phyloP scores from a whole-genome alignment of 176 grass and related monocot genomes.

The Musa schizocarpa region DNA sequence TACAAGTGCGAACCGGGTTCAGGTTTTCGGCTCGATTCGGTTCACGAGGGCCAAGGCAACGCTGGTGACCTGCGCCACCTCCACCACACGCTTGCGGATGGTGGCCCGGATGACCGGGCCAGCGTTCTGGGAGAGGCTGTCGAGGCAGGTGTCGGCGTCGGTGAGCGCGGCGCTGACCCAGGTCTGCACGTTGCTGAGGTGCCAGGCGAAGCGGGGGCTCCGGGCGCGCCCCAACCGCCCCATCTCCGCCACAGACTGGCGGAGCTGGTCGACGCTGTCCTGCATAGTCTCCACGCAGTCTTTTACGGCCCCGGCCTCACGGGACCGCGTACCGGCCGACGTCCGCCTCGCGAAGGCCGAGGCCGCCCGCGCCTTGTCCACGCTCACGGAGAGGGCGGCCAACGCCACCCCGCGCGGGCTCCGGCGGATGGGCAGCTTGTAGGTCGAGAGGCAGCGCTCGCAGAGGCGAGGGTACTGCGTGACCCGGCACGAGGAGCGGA shows the following conservation, averaged over 20 bases:
- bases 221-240: slow-evolving; percentile 39
- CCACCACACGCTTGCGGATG: slow-evolving; percentile 31
- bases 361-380: slow-evolving; percentile 39
- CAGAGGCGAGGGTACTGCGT: slow-evolving; percentile 61
- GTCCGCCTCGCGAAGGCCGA: slow-evolving; percentile 34
- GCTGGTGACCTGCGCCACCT: slow-evolving; percentile 47
- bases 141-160: slow-evolving; percentile 62
- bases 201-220: slow-evolving; percentile 41
- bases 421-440: slow-evolving; percentile 25
- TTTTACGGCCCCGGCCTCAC: slow-evolving; percentile 23
- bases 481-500: slow-evolving; percentile 39
- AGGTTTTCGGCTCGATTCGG: slow-evolving; percentile 22
- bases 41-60: slow-evolving; percentile 76
- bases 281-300: slow-evolving; percentile 60
- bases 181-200: slow-evolving; percentile 76
- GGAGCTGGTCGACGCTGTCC: slow-evolving; percentile 51
- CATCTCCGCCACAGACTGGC: slow-evolving; percentile 50
- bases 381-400: slow-evolving; percentile 44
- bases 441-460: slow-evolving; percentile 44
- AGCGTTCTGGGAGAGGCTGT: slow-evolving; percentile 35
- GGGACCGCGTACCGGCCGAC: neutral
- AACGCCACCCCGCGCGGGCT: slow-evolving; percentile 59
- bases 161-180: slow-evolving; percentile 83
- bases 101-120: neutral
- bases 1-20: neutral